Base-by-base conservation (phyloP, 78 protist species). In the Dictyostelium citrinum region DNA sequence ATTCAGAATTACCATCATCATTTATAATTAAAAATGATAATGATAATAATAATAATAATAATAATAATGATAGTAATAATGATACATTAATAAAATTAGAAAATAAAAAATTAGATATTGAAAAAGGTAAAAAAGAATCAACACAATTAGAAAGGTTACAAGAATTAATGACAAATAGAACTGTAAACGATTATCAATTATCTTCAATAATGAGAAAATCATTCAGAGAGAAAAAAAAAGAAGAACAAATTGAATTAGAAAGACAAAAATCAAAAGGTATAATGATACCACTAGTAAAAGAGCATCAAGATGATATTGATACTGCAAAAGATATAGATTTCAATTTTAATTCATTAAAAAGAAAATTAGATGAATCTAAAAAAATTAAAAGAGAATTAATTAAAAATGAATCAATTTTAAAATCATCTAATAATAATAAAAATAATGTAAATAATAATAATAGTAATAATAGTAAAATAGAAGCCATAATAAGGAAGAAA, bases 201-300 rank as follows among this genome's bases (percentile, higher is more conserved):
- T 51, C 67, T 2, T 58, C 97, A 9, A 41, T 22, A 51, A 11
- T 95, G 45, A 88, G 96, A 43, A 81, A 71, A 24, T 35, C 41
- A 8, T 88, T 88, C 37, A 76, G 96, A 72, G 90, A 76, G 8
- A 20, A 58, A 10, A 71, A 86, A n/a, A 95, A 95, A 35, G 41
- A 51, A 51, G 90, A 83, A 14, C 24, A 16, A 43, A 22, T 11
- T 2, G 84, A 88, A 71, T 43, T 67, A 17, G 41, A 85, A 29
- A 93, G 79, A 43, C 46, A 22, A 37, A 16, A 94, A 64, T 41
- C 60, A 33, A 37, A 58, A 35, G 96, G 96, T 31, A 75, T 94
- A 24, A 46, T 67, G 7, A 81, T 88, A 37, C 37, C 39, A 9
- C 37, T 94, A 0, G 20, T 88, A 46, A 90, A 84, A 33, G 80